phyloP scores from a whole-genome alignment of 2,329 filamentous ascomycete genomes.

The Penicillium frequentans region DNA sequence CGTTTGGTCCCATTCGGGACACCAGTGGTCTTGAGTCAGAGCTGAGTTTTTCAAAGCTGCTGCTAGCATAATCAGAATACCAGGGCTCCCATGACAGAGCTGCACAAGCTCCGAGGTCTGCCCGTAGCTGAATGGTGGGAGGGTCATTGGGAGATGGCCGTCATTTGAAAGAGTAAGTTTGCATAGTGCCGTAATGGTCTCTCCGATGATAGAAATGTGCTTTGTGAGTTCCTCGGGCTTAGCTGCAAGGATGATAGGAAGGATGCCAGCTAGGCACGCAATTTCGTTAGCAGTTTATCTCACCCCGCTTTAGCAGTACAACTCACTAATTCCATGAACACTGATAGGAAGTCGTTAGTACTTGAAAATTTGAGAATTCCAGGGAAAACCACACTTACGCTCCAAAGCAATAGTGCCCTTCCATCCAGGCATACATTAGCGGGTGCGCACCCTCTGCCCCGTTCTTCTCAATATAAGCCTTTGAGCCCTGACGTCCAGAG shows the following conservation, averaged over 20 bases:
- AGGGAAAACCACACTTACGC: conserved; percentile 29
- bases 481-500: conserved; percentile 32
- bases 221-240: conserved; percentile 31
- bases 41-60: conserved; percentile 29
- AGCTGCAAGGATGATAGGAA: conserved; percentile 38
- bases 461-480: conserved; percentile 30
- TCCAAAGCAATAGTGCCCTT: conserved; percentile 37
- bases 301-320: background rate
- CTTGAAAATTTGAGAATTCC: background rate
- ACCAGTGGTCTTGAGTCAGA: conserved; percentile 33
- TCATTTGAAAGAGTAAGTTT: conserved; percentile 33
- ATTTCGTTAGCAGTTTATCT: background rate
- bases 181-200: conserved; percentile 39
- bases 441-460: conserved; percentile 34
- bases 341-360: conserved; percentile 12
- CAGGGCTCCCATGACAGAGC: conserved; percentile 44
- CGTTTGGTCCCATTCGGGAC: conserved; percentile 40
- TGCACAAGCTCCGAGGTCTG: conserved; percentile 37
- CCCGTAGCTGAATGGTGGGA: conserved; percentile 30
- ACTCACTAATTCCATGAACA: conserved; percentile 32
- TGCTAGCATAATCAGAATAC: conserved; percentile 37
- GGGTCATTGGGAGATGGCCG: conserved; percentile 40
- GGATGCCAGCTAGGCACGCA: conserved; percentile 35
- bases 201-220: conserved; percentile 34
- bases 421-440: conserved; percentile 44